These are phyloP conservation scores for Dothiorella sarmentorum DNA, from an alignment of 2,329 filamentous ascomycete genomes.

Conservation along the genomic window DNA sequence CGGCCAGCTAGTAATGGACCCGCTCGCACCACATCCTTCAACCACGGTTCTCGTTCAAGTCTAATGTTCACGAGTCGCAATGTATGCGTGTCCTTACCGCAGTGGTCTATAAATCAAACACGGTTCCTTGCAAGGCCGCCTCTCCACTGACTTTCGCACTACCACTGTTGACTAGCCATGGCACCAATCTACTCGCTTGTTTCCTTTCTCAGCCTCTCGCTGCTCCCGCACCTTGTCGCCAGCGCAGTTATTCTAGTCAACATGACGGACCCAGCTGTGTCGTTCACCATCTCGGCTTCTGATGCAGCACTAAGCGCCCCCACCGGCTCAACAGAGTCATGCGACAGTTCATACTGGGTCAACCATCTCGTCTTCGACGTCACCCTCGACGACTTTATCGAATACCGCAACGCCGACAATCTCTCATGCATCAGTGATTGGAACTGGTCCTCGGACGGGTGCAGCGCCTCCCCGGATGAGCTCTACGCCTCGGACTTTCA, in stretches of 20 bases:
- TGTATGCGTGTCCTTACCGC: neutral
- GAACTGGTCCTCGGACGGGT: neutral
- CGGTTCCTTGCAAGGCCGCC: too few relatives aligned
- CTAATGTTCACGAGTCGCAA: too few relatives aligned
- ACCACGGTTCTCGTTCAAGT: too few relatives aligned
- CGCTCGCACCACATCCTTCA: neutral
- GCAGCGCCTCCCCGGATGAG: neutral
- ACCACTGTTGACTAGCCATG: neutral
- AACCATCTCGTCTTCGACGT: neutral
- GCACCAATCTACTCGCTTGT: neutral
- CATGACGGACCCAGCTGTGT: too few relatives aligned
- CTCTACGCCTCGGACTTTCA: neutral
- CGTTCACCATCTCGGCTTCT: too few relatives aligned
- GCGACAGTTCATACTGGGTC: neutral
- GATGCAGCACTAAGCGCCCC: neutral
- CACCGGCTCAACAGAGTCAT: neutral
- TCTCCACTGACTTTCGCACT: too few relatives aligned
- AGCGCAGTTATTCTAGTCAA: neutral
- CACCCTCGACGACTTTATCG: neutral
- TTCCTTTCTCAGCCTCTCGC: neutral
- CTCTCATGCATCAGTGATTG: neutral
- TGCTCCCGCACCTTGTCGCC: neutral
- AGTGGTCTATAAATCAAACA: too few relatives aligned
- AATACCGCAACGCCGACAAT: neutral
- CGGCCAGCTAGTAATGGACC: neutral